Base-by-base conservation (phyloP, 1,139 yeast species). In the Sugiyamaella grinbergsii region DNA sequence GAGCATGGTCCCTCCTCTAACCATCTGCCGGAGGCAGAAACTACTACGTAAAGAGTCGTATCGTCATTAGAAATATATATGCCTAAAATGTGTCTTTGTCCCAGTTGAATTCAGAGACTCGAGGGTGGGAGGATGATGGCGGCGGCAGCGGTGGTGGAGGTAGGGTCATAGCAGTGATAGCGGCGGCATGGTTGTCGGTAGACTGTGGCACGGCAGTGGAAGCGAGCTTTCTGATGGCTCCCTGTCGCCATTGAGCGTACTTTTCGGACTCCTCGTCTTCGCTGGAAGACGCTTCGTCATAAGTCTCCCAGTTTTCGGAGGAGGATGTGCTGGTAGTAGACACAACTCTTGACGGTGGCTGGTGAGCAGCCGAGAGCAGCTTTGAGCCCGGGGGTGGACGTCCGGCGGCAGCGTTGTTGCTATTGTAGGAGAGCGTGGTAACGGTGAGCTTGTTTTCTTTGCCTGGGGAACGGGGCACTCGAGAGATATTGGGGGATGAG, bases 71-170 rank as follows among this genome's bases (percentile, higher is more conserved):
- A 29, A 8, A 23, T 23, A n/a, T 29, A 41, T 18, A 34, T 44
- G 29, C 15, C 24, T 33, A 63, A 49, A 63, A 63, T 3, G 63
- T 57, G 45, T 63, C 65, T 46, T 62, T 62, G 34, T 63, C 64
- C 66, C 66, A 63, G 47, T 62, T 59, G 50, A 63, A 63, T 34
- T 55, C 65, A 3, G 64, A 60, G 6, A 58, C 59, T 19, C 66
- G 54, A 16, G 54, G 52, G 26, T 50, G 33, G 26, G 16, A 42
- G 15, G 24, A 36, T 19, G 16, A 20, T 13, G 8, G 44, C 18
- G 15, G 33, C 23, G 41, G 32, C 42, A 13, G 46, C 22, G n/a
- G 47, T 33, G 23, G 41, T 18, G 5, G 43, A 6, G 24, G 19
- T 7, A 38, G 8, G 45, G 39, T 18, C 42, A 11, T 26, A 13